Base-by-base conservation (phyloP, 805 yeast genomes). In the Yarrowia porcina region DNA sequence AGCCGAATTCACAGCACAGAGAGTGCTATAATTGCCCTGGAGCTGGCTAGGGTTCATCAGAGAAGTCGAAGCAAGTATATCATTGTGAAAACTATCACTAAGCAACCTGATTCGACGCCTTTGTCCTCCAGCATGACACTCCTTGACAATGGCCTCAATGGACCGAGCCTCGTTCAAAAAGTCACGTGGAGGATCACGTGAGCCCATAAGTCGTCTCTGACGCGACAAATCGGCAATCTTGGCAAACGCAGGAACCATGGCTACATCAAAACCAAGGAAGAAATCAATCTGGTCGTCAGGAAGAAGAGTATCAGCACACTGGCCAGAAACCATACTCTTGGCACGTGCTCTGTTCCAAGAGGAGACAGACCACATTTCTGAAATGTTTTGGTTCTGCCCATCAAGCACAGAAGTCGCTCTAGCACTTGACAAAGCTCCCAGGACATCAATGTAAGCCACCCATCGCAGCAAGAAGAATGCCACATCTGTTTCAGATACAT, bases 391-490 rank as follows among this genome's bases (percentile, higher is more conserved):
- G 33, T 65, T 66, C 32, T 66, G 64, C 18, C 66, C 67, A n/a
- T 65, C 63, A n/a, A 69, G 62, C 18, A 68, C 64, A 11, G 72
- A 67, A 8, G 66, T 63, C 10, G 70, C 70, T 20, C 63, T 36
- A 17, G 65, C 80, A 0, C 89, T 80, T 1, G 89, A 82, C 23
- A 88, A 74, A 0, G 83, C 80, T 0, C 89, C 87, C 20, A 87
- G 76, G 2, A 86, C 82, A 68, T 86, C 90, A 33, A 85, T 74
- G 68, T 85, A 88, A 0, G 84, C 85, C 69, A 84, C 87, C 89
- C 90, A 86, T 59, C 91, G 73, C 66, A 81, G 76, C 47, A 88
- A 74, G 67, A 88, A 88, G 65, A 75, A 83, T 0, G 83, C 72
- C 13, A 82, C 75, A 65, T 79, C 72, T 17, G 65, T 65, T 21